A percentile compares a stretch with the other conserved stretches of the same genome.
phyloP scores from a whole-genome alignment of 768 basidiomycete species.

The Sarcomyxa edulis region DNA sequence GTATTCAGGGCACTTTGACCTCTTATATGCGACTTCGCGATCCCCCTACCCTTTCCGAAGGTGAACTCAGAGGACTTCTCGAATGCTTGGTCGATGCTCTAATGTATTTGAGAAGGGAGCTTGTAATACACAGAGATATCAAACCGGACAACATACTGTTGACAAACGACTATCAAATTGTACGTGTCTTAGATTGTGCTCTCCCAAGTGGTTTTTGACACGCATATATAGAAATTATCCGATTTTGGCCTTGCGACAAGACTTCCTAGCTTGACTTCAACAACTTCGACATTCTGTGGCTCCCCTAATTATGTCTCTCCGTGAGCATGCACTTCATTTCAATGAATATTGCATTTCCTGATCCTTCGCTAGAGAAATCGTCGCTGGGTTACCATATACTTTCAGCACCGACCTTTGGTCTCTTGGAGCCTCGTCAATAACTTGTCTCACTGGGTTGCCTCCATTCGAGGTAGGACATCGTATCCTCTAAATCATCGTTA shows the following conservation, averaged over 20 bases:
- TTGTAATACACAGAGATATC: constrained; percentile 40
- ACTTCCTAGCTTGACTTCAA: constrained; percentile 17
- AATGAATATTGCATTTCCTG: not conserved
- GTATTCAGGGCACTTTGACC: constrained; percentile 31
- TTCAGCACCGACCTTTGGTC: constrained; percentile 43
- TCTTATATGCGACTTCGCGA: constrained; percentile 20
- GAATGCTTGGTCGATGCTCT: constrained; percentile 37
- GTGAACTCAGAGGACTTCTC: constrained; percentile 29
- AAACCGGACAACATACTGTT: constrained; percentile 32
- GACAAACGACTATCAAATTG: constrained; percentile 31
- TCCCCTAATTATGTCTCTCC: constrained; percentile 32
- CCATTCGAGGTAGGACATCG: constrained; percentile 26
- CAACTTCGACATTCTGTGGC: constrained; percentile 13
- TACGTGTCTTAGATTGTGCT: constrained; percentile 17
- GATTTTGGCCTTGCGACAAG: constrained; percentile 32
- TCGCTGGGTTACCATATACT: constrained; percentile 22
- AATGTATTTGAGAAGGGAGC: constrained; percentile 33
- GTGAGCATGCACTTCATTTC: constrained; percentile 20
- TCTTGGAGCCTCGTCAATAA: constrained; percentile 33
- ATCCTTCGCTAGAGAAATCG: constrained; percentile 30
- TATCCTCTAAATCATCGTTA: not conserved
- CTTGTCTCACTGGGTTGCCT: constrained; percentile 27
- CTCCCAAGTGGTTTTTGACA: not conserved
- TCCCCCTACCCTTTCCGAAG: constrained; percentile 21
- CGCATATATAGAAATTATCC: constrained; percentile 34